Base-by-base conservation (phyloP, 106 monocot genomes). In the Allium sativum region DNA sequence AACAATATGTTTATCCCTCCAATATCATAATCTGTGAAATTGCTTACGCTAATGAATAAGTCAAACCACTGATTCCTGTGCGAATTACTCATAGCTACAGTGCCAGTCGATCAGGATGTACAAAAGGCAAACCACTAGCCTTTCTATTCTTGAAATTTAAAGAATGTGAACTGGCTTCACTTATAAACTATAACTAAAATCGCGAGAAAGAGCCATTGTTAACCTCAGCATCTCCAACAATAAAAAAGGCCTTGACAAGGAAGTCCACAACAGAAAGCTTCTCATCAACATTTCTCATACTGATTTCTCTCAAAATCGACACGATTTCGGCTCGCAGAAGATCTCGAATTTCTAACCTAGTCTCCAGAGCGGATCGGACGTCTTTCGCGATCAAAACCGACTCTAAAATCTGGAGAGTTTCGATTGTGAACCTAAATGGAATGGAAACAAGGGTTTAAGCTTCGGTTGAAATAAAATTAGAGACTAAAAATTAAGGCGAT, bases 221-320 rank as follows among this genome's bases (percentile, higher is more conserved):
- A 59, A 88, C 96, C 68, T 91, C 90, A n/a, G 74, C 77, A 18
- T 96, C 87, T 40, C 91, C 91, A 6, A 80, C 72, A 7, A 90
- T 72, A 66, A 87, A 84, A 61, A 96, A 90, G 5, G 96, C 91
- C 55, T 65, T 58, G 15, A 88, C 80, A 46, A 96, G 87, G 74
- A 96, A 96, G 14, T 96, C 82, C 19, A 79, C 82, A 42, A 71
- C 44, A 13, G 13, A 40, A 17, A 96, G 84, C 65, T 78, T 88
- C 75, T 52, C 62, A 53, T 78, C 68, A 15, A 18, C 47, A 31
- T 46, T 40, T 41, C 69, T 81, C 45, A 57, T 64, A 12, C 63
- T 40, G 12, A 77, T 68, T 51, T 71, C 85, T 18, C 67, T 48
- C 74, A 90, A 45, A 7, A 72, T 76, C 2, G 55, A 18, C 0